phyloP scores from a whole-genome alignment of 345 rosid genomes.

The Camelina hispida region DNA sequence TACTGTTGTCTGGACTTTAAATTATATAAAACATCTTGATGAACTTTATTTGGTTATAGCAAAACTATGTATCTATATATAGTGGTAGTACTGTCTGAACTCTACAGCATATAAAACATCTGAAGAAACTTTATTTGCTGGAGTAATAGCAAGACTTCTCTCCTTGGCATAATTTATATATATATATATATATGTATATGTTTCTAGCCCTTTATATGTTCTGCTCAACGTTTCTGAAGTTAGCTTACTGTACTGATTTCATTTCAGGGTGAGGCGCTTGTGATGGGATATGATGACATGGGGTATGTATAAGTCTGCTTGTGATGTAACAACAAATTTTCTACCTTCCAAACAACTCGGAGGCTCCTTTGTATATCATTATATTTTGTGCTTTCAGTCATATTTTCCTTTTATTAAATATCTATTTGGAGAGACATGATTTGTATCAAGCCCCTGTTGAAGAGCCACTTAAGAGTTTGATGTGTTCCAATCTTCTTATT shows the following conservation, averaged over 20 bases:
- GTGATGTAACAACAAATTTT: constrained; percentile 12
- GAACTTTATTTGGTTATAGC: background rate
- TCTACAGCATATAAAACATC: background rate
- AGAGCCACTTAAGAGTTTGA: constrained; percentile 21
- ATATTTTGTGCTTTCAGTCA: constrained; percentile 26
- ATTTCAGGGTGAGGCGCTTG: constrained; percentile 95
- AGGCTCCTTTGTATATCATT: background rate
- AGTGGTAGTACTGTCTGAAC: background rate
- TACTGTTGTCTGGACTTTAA: background rate
- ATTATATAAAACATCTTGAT: constrained; percentile 1
- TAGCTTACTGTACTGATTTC: constrained; percentile 31
- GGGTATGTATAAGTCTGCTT: constrained; percentile 60
- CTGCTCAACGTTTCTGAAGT: constrained; percentile 16
- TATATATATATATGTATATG: background rate
- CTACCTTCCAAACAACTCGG: constrained; percentile 7
- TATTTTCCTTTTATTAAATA: background rate
- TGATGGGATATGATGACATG: constrained; percentile 99
- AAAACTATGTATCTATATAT: background rate
- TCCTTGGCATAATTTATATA: background rate
- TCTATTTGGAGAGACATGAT: constrained; percentile 20
- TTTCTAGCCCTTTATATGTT: background rate
- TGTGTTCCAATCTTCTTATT: constrained; percentile 21
- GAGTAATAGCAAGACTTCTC: background rate
- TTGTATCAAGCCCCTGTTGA: constrained; percentile 21
- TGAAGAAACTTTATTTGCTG: constrained; percentile 7